Conservation (phyloP, 768 basidiomycete species). For the Tulasnella sp. region DNA sequence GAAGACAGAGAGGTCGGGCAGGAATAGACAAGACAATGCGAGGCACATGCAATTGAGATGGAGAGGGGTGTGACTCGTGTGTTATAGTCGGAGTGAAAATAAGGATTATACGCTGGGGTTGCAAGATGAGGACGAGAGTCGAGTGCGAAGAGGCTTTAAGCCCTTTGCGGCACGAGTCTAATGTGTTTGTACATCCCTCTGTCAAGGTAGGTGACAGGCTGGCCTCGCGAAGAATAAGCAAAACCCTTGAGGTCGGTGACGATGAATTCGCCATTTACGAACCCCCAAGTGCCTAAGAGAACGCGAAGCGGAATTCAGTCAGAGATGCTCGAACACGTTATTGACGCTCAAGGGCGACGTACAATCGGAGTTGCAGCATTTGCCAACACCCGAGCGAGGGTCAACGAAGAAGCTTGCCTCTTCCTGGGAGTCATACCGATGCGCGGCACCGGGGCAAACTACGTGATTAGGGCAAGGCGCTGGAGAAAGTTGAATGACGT, state of each 20-base stretch:
- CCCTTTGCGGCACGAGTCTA: neutral
- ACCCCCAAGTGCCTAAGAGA: conserved; percentile 12
- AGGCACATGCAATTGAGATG: too few relatives aligned
- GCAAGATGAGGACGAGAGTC: too few relatives aligned
- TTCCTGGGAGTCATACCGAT: neutral
- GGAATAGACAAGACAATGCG: too few relatives aligned
- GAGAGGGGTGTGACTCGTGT: too few relatives aligned
- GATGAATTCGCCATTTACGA: conserved; percentile 11
- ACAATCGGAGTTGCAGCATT: conserved; percentile 13
- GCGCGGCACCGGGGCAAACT: conserved; percentile 11
- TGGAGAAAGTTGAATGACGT: neutral
- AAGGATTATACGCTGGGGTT: too few relatives aligned
- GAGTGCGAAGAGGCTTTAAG: too few relatives aligned
- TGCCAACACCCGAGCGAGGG: conserved; percentile 5
- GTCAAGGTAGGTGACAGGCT: conserved; percentile 12
- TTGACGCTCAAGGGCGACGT: neutral
- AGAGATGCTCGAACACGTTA: neutral
- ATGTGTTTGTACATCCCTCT: conserved; percentile 9
- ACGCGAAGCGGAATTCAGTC: neutral
- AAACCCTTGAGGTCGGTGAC: conserved; percentile 14
- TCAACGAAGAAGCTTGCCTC: conserved; percentile 9
- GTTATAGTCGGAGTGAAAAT: too few relatives aligned
- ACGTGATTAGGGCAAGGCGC: neutral
- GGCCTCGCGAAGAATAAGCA: conserved; percentile 5
- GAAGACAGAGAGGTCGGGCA: too few relatives aligned